Evolutionary conservation across 306 rosid species (phyloP).

Genomic region (Ziziphus jujuba): DNA sequence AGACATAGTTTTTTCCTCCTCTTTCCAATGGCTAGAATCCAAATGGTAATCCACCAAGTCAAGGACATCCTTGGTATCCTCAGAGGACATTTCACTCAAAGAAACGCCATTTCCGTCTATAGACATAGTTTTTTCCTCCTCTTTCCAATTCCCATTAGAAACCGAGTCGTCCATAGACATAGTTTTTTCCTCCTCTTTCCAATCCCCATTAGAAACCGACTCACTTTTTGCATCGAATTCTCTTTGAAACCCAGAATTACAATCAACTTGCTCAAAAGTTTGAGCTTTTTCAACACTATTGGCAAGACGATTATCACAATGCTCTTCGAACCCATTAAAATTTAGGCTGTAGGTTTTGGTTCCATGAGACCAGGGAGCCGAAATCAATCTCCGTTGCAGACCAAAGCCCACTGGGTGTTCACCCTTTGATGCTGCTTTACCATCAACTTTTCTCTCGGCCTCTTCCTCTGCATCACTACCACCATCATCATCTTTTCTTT

Average conservation of each 20-base stretch:
- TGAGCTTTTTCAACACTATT: conserved; percentile 4
- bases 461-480: conserved; percentile 6
- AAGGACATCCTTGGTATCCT: no score
- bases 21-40: no score
- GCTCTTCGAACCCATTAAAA: conserved; percentile 13
- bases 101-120: no score
- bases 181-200: conserved; percentile 20
- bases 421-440: conserved; percentile 24
- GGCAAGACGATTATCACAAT: background rate
- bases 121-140: no score
- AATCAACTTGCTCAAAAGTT: conserved; percentile 1
- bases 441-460: conserved; percentile 6
- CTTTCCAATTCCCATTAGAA: no score
- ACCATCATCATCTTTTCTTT: conserved; percentile 14
- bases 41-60: no score
- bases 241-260: conserved; percentile 12
- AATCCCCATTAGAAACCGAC: conserved; percentile 19
- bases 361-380: conserved; percentile 74
- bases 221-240: background rate
- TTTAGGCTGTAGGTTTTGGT: conserved; percentile 18
- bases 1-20: conserved; percentile 16
- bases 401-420: conserved; percentile 33
- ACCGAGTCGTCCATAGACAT: no score
- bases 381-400: conserved; percentile 30
- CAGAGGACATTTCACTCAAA: no score